Base-by-base conservation (phyloP, 345 rosid species). In the Lepidium didymum region DNA sequence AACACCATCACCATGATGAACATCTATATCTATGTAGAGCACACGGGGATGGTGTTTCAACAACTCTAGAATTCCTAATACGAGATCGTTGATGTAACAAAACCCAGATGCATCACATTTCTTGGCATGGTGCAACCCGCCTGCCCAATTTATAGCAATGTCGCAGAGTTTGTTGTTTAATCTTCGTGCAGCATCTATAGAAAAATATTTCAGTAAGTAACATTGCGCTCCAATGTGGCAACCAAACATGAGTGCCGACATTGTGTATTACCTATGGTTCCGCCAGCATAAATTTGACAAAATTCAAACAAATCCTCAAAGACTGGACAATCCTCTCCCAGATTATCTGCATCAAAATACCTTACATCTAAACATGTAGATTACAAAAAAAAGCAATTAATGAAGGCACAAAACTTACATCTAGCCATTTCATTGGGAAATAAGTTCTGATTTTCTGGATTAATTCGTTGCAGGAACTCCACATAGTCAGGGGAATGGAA, bases 1-100 rank as follows among this genome's bases (percentile, higher is more conserved):
- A 23, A 94, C 99, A n/a, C 99, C 99, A 80, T 94, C 99, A 63
- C 99, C 99, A 11, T 94, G 99, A 84, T 94, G 99, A 69, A 94
- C 99, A 67, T 94, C 97, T 56, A 94, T 94, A 76, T 94, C 99
- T 60, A 94, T 81, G 62, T 94, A 94, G 40, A 94, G 53, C 40
- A 94, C 93, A 38, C 96, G 97, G 41, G 96, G 79, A 82, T 94
- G 96, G 71, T 94, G 69, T 76, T 89, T 94, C 65, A 94, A 74
- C 76, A 94, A 84, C 86, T 94, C 99, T 67, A 94, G 78, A 58
- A 91, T 94, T 67, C 99, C 99, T 77, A 94, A 78, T 35, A 94
- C 99, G 69, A 94, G 82, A 82, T 94, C 97, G 49, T 94, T 94
- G 74, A 94, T 94, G 80, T 91, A 94, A 75, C 99, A 94, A 84